A percentile compares a stretch with the other conserved stretches of the same genome.
Conservation (phyloP, 176 grass and related monocot genomes). For the Musa itinerans region DNA sequence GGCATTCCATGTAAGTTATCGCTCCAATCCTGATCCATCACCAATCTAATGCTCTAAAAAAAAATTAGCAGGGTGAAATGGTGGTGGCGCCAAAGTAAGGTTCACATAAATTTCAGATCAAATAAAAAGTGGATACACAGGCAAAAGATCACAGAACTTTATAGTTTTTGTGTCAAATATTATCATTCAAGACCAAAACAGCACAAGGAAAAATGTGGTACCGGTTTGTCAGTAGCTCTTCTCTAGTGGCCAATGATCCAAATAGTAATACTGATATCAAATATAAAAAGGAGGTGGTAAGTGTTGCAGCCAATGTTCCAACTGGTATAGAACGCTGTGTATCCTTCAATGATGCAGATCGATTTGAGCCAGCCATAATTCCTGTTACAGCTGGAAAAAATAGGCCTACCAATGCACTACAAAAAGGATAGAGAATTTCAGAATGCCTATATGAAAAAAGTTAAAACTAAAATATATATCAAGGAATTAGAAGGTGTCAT, state of each 20-base stretch:
- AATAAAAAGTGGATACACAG: no score
- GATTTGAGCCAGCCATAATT: conserved; percentile 98
- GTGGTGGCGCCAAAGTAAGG: not conserved
- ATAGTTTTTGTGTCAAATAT: not conserved
- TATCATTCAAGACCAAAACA: not conserved
- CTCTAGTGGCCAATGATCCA: conserved; percentile 83
- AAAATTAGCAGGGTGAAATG: no score
- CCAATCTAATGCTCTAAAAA: not conserved
- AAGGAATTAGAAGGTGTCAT: not conserved
- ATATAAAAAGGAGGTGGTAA: conserved; percentile 79
- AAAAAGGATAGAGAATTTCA: not conserved
- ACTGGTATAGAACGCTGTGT: conserved; percentile 96
- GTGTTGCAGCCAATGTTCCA: conserved; percentile 77
- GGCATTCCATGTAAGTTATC: no score
- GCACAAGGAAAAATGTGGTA: conserved; percentile 24
- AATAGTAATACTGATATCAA: conserved; percentile 79
- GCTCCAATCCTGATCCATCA: not conserved
- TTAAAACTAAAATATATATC: not conserved
- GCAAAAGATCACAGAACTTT: not conserved
- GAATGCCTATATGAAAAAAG: not conserved
- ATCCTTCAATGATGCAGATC: conserved; percentile 89
- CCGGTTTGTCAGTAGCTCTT: conserved; percentile 92
- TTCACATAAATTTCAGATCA: not conserved
- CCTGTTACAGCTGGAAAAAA: conserved; percentile 98
- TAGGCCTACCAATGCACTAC: conserved; percentile 91